Percentiles rank a stretch among this genome's conserved stretches.
Conservation (phyloP, 352 stramenopile genomes). For the Globisporangium okanoganense region DNA sequence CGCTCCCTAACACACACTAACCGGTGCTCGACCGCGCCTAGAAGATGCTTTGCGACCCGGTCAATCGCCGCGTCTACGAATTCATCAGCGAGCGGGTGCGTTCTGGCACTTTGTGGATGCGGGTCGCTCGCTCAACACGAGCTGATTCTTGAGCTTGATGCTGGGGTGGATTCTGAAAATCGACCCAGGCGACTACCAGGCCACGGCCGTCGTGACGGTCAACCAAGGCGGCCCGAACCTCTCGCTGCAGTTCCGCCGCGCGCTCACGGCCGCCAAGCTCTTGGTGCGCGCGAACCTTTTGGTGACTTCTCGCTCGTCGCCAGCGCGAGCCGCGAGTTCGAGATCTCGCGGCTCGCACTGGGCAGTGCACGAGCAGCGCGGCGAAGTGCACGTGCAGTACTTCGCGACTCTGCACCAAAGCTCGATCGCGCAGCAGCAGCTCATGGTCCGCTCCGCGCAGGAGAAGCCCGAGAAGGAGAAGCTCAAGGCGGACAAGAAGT, state of each 20-base stretch:
- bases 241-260: constrained; percentile 48
- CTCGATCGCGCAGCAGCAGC: constrained; percentile 64
- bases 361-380: constrained; percentile 43
- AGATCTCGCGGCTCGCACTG: constrained; percentile 57
- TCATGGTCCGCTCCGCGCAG: constrained; percentile 61
- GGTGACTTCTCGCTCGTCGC: constrained; percentile 44
- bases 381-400: constrained; percentile 52
- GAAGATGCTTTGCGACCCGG: constrained; percentile 71
- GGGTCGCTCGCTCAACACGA: too few relatives aligned
- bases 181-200: constrained; percentile 35
- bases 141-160: too few relatives aligned
- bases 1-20: constrained; percentile 73
- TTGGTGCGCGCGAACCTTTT: constrained; percentile 47
- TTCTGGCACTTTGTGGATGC: too few relatives aligned
- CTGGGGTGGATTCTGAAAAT: constrained; percentile 55
- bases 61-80: constrained; percentile 70
- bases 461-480: constrained; percentile 58
- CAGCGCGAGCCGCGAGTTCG: constrained; percentile 46
- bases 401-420: constrained; percentile 41
- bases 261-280: constrained; percentile 39
- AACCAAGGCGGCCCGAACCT: constrained; percentile 45
- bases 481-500: constrained; percentile 32
- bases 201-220: constrained; percentile 42
- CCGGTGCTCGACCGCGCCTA: constrained; percentile 76
- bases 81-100: constrained; percentile 64